A percentile compares a stretch with the other conserved stretches of the same genome.
These are phyloP conservation scores for Citrus inodora DNA, from an alignment of 345 rosid genomes.

Conservation along the genomic window DNA sequence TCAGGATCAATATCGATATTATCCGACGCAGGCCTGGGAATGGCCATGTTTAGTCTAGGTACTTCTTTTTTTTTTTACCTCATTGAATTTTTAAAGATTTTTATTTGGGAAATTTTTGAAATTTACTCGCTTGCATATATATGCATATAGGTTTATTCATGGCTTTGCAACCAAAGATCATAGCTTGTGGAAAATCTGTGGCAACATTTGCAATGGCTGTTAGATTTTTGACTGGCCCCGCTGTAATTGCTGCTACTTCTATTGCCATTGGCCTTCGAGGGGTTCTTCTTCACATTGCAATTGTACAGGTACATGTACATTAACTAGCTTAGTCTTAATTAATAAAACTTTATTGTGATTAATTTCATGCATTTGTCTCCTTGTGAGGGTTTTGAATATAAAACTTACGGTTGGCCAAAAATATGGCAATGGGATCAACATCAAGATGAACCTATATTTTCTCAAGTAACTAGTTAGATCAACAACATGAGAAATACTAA, in stretches of 20 bases:
- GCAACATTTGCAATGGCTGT: conserved; percentile 26
- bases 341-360: too few species aligned
- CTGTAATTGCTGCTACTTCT: conserved; percentile 23
- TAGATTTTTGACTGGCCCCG: conserved; percentile 24
- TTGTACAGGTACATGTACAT: conserved; percentile 30
- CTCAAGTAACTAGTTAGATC: too few species aligned
- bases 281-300: conserved; percentile 24
- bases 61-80: not conserved
- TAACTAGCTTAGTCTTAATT: too few species aligned
- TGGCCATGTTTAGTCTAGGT: conserved; percentile 32
- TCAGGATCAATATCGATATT: conserved; percentile 20
- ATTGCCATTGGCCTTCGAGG: conserved; percentile 28
- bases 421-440: too few species aligned
- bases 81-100: not conserved
- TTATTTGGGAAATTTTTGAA: too few species aligned
- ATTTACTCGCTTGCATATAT: too few species aligned
- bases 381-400: too few species aligned
- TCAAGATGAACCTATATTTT: too few species aligned
- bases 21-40: conserved; percentile 28
- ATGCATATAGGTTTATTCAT: conserved; percentile 19
- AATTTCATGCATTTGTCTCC: not conserved
- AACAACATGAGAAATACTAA: too few species aligned
- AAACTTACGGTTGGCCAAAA: too few species aligned
- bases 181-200: conserved; percentile 24
- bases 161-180: conserved; percentile 27